These are phyloP conservation scores for Dactylellina sp. DNA, from an alignment of 2,329 filamentous ascomycete species.

Conservation along the genomic window DNA sequence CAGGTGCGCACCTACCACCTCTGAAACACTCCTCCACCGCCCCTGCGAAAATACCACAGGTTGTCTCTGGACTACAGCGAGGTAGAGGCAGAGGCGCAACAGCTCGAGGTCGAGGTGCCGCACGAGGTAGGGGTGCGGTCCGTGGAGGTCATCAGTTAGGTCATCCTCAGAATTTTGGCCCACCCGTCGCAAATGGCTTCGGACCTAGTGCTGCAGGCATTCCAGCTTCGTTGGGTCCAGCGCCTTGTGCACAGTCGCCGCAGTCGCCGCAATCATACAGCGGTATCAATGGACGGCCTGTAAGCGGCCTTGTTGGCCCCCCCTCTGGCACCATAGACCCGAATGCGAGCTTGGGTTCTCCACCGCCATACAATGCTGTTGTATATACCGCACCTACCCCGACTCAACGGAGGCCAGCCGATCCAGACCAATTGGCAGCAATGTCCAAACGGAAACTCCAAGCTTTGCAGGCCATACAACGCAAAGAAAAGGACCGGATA, in stretches of 20 bases:
- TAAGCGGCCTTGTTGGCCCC: not conserved
- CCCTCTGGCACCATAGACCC: not conserved
- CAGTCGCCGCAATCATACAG: not conserved
- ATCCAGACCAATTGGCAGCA: conserved; percentile 26
- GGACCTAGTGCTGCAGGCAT: not conserved
- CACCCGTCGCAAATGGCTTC: not conserved
- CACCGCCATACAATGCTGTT: conserved; percentile 34
- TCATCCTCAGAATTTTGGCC: conserved; percentile 1
- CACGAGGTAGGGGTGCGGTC: conserved; percentile 17
- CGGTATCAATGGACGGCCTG: not conserved
- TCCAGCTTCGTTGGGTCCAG: conserved; percentile 17
- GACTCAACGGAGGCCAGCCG: conserved; percentile 12
- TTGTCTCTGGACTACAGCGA: conserved; percentile 6
- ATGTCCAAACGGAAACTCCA: conserved; percentile 38
- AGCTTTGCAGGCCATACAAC: conserved; percentile 37
- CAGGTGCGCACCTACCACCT: conserved; percentile 7
- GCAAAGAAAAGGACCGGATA: conserved; percentile 32
- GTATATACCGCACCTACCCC: conserved; percentile 6
- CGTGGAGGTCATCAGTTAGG: not conserved
- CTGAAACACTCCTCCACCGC: conserved; percentile 30
- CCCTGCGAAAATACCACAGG: conserved; percentile 8
- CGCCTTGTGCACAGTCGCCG: conserved; percentile 3
- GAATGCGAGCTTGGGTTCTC: conserved; percentile 15
- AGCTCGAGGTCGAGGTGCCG: conserved; percentile 13
- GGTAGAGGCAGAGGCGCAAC: conserved; percentile 21